Base-by-base conservation (phyloP, 129 eudicot genomes). In the Tagetes erecta region DNA sequence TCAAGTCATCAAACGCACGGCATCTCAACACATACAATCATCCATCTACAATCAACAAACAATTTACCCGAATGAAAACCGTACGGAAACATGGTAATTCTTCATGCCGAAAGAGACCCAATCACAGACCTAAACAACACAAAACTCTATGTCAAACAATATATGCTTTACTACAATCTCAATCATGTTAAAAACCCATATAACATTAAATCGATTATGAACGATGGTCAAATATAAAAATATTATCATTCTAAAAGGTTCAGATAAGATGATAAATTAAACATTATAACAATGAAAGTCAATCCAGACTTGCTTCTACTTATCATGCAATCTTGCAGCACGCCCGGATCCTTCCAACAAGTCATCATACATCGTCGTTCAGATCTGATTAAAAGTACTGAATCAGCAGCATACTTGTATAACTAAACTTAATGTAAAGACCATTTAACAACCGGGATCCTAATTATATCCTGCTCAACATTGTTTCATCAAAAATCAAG, bases 361-460 rank as follows among this genome's bases (percentile, higher is more conserved):
- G 73, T 84, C 96, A 86, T 91, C 92, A 91, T 84, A 83, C 90
- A 83, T 87, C 96, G 77, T 91, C 92, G 66, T 82, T 91, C 91
- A 88, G 71, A 91, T 84, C 97, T 91, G 96, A 83, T 82, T 85
- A 84, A 85, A 86, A 80, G 87, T 71, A 85, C 74, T 57, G 70
- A 68, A 88, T 91, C 84, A 91, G 90, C 73, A 81, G 76, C 77
- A 81, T 69, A 56, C 84, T 72, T 69, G 46, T 39, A 80, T 55
- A 70, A 80, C 67, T 73, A 45, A 64, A 60, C 74, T 80, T 37
- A 52, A 47, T 27, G 51, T 63, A 58, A 45, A 47, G 4, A 77
- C 60, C 50, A 73, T 6, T 38, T 34, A 72, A 30, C 80, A 69
- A 66, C 77, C 9, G n/a, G n/a, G 64, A 31, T 30, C 64, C 67